Base-by-base conservation (phyloP, 1,139 yeast species). In the Suhomyces bokatorum region DNA sequence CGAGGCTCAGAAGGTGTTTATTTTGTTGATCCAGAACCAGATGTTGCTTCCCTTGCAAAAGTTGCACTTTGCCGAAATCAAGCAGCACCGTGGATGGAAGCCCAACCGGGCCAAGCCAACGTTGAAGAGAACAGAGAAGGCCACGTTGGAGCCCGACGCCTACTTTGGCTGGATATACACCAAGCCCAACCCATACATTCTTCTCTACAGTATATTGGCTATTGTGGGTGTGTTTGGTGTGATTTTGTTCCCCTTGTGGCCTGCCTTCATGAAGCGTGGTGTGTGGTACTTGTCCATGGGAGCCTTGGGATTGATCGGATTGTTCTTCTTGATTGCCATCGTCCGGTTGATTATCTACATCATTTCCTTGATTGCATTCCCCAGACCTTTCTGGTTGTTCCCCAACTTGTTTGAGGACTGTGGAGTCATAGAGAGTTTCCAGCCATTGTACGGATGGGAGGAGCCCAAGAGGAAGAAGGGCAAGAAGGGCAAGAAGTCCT, bases 201-300 rank as follows among this genome's bases (percentile, higher is more conserved):
- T 81, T 63, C 57, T 79, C 55, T 80, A 87, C 64, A 80, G 95
- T 49, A 66, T 75, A 44, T 65, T 89, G 65, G 77, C 87, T 32
- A 69, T 91, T 34, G 75, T 72, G 11, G 90, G 77, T 17, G 81
- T 90, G 10, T 83, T 93, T 56, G 78, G 88, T 2, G 69, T 90
- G 36, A 88, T 93, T 31, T 76, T 93, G 59, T 95, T 89, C 82
- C 99, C 99, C 51, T 77, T 93, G 58, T 93, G 99, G 99, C 99
- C 99, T 17, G 62, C 75, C 40, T 80, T 83, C 65, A 83, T 93
- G 95, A 85, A 96, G 63, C 77, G 78, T 44, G 96, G 95, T 32
- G 97, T 89, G 32, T 93, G 96, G 87, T 93, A 89, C 64, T 63
- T 89, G 46, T 87, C 97, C 29, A 80, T 91, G 78, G 86, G 79